Evolutionary conservation across 2,329 filamentous ascomycete genomes (phyloP).

Genomic region (Nigrograna mackinnonii): DNA sequence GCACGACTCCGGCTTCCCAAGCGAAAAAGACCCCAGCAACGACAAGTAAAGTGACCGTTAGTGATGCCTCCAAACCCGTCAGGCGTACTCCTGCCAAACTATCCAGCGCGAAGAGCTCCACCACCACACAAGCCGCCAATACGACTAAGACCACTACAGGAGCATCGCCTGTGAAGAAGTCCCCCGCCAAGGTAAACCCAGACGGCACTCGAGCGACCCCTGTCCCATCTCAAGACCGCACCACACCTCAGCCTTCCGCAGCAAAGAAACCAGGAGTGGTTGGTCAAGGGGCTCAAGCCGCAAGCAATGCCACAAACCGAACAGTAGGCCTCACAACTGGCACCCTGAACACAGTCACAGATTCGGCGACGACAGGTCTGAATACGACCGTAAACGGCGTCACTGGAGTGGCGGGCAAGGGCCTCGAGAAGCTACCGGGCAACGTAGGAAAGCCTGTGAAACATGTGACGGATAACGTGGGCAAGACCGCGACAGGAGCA

Average conservation of each 20-base stretch:
- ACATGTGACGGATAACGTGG: constrained; percentile 44
- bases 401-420: constrained; percentile 42
- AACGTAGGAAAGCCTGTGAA: constrained; percentile 42
- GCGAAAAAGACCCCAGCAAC: constrained; percentile 22
- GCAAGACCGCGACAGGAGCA: constrained; percentile 46
- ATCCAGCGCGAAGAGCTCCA: constrained; percentile 4
- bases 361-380: constrained; percentile 40
- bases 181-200: constrained; percentile 18
- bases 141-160: constrained; percentile 2
- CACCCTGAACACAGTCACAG: constrained; percentile 38
- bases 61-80: no score
- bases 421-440: constrained; percentile 35
- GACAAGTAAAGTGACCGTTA: constrained; percentile 6
- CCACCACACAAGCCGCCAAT: constrained; percentile 9
- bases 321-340: constrained; percentile 38
- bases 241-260: constrained; percentile 23
- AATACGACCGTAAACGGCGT: constrained; percentile 40
- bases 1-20: constrained; percentile 14
- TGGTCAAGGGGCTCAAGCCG: constrained; percentile 35
- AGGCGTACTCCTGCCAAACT: constrained; percentile 5
- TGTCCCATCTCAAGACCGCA: constrained; percentile 20
- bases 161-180: constrained; percentile 27
- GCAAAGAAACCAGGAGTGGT: constrained; percentile 41
- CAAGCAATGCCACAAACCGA: constrained; percentile 39
- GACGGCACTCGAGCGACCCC: constrained; percentile 30